These are phyloP conservation scores for Fragaria ananassa DNA, from an alignment of 306 rosid genomes.

Conservation along the genomic window DNA sequence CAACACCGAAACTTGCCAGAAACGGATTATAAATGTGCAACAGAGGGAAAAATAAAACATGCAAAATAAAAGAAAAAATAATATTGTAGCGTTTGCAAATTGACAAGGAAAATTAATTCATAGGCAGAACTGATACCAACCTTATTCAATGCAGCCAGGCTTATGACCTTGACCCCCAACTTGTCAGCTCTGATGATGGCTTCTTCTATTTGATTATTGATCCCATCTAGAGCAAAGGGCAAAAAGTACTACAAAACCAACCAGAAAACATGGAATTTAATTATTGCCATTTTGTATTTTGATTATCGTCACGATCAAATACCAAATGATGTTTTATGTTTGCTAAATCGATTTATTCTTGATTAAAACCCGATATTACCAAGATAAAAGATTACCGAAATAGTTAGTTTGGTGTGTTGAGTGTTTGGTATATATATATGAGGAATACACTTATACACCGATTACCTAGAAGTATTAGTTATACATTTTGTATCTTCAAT, in stretches of 20 bases:
- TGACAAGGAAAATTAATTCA: background rate
- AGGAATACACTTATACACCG: too few relatives aligned
- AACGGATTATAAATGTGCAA: background rate
- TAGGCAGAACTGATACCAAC: slow-evolving; percentile 32
- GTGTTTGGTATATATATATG: too few relatives aligned
- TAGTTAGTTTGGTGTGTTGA: too few relatives aligned
- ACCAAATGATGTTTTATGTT: too few relatives aligned
- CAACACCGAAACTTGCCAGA: slow-evolving; percentile 25
- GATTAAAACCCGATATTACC: too few relatives aligned
- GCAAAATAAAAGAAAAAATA: background rate
- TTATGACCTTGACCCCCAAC: slow-evolving; percentile 83
- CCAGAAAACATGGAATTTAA: background rate
- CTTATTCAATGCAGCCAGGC: slow-evolving; percentile 97
- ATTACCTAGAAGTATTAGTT: too few relatives aligned
- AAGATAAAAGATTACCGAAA: too few relatives aligned
- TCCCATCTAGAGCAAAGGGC: slow-evolving; percentile 85
- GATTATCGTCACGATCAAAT: too few relatives aligned
- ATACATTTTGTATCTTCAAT: too few relatives aligned
- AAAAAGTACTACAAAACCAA: slow-evolving; percentile 65
- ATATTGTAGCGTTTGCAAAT: background rate
- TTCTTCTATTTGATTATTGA: slow-evolving; percentile 77
- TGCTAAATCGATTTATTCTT: background rate
- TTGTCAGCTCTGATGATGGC: slow-evolving; percentile 87
- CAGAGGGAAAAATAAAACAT: background rate
- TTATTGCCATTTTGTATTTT: background rate